Evolutionary conservation across 768 basidiomycete species (phyloP), one percentile per base, ranked within the genome.

Genomic region (Austroboletus festivus): DNA sequence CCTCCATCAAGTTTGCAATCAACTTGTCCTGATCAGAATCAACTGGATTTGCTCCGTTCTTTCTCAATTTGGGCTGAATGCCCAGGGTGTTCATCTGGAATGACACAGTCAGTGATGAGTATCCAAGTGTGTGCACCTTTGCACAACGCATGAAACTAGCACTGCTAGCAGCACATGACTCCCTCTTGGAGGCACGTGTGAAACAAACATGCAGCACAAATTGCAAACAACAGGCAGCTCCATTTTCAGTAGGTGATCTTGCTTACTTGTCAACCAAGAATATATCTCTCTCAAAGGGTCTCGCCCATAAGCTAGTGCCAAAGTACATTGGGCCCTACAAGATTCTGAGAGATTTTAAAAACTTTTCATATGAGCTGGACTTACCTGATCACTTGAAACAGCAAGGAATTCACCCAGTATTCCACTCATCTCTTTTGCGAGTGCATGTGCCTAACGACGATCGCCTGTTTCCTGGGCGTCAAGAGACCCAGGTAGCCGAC

Each of bases 371-470:
- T 37, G n/a, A 37, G 1, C 3, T 71, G 1, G 63, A 70, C 4
- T 38, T 73, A 21, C 66, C 70, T 0, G 2, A 35, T 0, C 54
- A 59, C 0, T 22, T 74, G 28, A 56, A 50, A 9, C 31, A 54
- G 8, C 18, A 56, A 6, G 56, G 65, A 0, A 54, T 73, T 0
- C 64, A 72, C 48, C 51, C 58, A 0, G 52, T 54, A 0, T 73
- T 74, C 34, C 73, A 74, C 35, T 53, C 65, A 0, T 66, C 59
- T 0, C 43, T 69, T 2, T 51, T 74, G 0, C 21, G 61, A 0
- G 37, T 56, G 0, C 61, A 66, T 16, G n/a, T 56, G 0, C 54
- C 59, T 0, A 70, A 61, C 22, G 64, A 69, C 28, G 60, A 67
- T n/a, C 8, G 56, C 1, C 13, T 51, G 11, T 65, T 68, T 20